Conservation (phyloP, 176 grass and related monocot species). For the Oropetium thomaeum region DNA sequence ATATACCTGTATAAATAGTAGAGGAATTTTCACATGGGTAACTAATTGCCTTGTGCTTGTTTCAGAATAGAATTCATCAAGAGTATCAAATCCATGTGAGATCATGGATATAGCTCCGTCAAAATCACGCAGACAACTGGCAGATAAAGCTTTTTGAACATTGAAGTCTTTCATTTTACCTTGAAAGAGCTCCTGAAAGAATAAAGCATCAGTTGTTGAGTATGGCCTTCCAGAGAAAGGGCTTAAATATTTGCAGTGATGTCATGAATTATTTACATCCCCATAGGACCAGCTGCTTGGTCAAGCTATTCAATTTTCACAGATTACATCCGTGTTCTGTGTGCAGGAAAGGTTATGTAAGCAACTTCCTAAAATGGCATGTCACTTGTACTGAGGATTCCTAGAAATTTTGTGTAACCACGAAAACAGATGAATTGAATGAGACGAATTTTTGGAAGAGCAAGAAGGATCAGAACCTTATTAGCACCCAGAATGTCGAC, state of each 20-base stretch:
- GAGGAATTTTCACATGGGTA: constrained; percentile 61
- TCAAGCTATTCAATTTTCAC: constrained; percentile 6
- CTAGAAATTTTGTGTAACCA: not conserved
- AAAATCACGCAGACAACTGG: constrained; percentile 66
- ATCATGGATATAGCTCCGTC: constrained; percentile 85
- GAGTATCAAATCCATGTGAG: constrained; percentile 65
- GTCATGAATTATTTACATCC: constrained; percentile 2
- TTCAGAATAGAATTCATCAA: constrained; percentile 78
- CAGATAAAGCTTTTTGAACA: constrained; percentile 71
- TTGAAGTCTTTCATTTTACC: constrained; percentile 88
- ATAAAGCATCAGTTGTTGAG: constrained; percentile 16
- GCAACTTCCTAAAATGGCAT: constrained; percentile 5
- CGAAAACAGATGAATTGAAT: not conserved
- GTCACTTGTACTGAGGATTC: not conserved
- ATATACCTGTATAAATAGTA: constrained; percentile 85
- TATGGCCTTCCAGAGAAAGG: constrained; percentile 8
- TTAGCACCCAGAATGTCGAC: constrained; percentile 82
- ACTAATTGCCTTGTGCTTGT: constrained; percentile 57
- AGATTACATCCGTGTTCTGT: not conserved
- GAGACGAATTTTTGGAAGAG: not conserved
- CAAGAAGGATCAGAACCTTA: constrained; percentile 51
- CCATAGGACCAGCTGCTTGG: not conserved
- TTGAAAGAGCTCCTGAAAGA: constrained; percentile 93
- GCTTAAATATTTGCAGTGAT: not conserved
- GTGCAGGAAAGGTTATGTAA: not conserved